Base-by-base conservation (phyloP, 768 basidiomycete genomes). In the button mushroom (Agaricus bisporus) region DNA sequence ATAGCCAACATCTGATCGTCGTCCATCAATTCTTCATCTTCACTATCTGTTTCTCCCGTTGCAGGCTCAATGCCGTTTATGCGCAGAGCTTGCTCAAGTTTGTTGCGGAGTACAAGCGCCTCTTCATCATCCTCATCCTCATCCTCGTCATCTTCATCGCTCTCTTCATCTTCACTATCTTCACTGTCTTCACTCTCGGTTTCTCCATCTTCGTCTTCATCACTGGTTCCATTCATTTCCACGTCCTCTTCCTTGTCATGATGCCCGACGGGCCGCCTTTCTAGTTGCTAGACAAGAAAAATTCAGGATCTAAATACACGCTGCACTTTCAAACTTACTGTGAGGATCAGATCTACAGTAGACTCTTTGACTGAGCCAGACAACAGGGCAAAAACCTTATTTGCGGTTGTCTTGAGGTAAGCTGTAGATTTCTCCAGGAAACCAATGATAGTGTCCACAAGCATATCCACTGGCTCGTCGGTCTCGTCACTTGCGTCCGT, bases 1-100 rank as follows among this genome's bases (percentile, higher is more conserved):
- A 98, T 82, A 32, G 88, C 88, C 77, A 98, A 85, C 95, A 99
- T 99, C 70, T 97, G 91, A 22, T 98, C 95, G 64, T 99, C 95
- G 64, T 97, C 89, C 85, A 95, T 86, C 26, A 85, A 70, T 45
- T 88, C 87, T 56, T 85, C 83, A 11, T 81, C 81, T 26, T 76
- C 75, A 36, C 75, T 82, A 43, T 82, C 81, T 6, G 75, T 75
- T 18, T 81, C 80, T 7, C 79, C 79, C 14, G 79, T 75, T 1
- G 74, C 79, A 17, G 77, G 77, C 36, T 78, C 77, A 35, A 83
- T 69, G 6, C 81, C 83, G 59, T 80, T 83, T 11, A 77, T 77
- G 17, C 76, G 76, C 3, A 87, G 67, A 2, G 79, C 84, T 56
- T 83, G 79, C 63, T 81, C 76, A 37, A 84, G 85, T 61, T 88